These are phyloP conservation scores for Starmerella ratchasimensis DNA, from an alignment of 805 yeast genomes.

Conservation along the genomic window DNA sequence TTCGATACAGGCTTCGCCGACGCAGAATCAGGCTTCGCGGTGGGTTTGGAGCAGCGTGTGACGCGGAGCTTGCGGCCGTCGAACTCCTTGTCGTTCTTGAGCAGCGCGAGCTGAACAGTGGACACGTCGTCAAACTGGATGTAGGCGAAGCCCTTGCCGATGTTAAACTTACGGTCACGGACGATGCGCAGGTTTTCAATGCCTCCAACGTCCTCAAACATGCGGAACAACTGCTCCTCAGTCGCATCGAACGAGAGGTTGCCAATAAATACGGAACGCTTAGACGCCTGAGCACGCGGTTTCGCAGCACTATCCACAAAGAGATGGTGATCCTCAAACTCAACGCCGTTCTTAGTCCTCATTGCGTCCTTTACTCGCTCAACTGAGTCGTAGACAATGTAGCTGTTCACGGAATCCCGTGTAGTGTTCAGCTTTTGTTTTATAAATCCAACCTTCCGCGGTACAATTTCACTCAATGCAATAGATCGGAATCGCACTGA, in stretches of 20 bases:
- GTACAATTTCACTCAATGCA: conserved; percentile 73
- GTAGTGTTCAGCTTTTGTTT: conserved; percentile 61
- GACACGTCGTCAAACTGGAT: conserved; percentile 63
- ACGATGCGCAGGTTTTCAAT: conserved; percentile 82
- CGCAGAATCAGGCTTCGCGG: too few species aligned
- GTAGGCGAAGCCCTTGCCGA: conserved; percentile 96
- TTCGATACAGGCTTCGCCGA: conserved; percentile 3
- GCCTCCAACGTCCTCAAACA: conserved; percentile 52
- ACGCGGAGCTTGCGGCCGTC: conserved; percentile 56
- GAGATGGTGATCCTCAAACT: conserved; percentile 60
- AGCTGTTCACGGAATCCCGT: conserved; percentile 76
- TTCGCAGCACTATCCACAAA: conserved; percentile 90
- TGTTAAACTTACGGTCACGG: conserved; percentile 82
- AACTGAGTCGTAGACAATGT: conserved; percentile 56
- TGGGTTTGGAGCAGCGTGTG: conserved; percentile 47
- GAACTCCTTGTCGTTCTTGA: conserved; percentile 57
- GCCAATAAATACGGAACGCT: conserved; percentile 79
- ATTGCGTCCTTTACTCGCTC: conserved; percentile 33
- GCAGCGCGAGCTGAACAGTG: conserved; percentile 66
- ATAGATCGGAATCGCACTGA: conserved; percentile 86
- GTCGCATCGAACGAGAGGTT: conserved; percentile 84
- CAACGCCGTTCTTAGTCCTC: conserved; percentile 43
- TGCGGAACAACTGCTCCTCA: conserved; percentile 80
- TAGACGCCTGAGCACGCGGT: conserved; percentile 74
- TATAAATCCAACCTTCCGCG: conserved; percentile 83